Conservation (phyloP, 257 asterid genomes). For the Nicotiana tabacum region DNA sequence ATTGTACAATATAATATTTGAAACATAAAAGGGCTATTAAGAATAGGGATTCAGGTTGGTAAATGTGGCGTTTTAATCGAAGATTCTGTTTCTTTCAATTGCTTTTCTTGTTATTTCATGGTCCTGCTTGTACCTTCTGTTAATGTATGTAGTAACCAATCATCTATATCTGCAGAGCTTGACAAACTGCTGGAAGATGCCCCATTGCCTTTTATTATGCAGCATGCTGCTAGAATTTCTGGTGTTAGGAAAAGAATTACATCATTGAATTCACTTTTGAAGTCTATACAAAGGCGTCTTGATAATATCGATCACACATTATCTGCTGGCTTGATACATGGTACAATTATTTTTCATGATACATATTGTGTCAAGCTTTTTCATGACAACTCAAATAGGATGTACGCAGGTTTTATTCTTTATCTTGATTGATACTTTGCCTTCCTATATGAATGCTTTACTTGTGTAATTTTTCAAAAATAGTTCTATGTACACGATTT, state of each 20-base stretch:
- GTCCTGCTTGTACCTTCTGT: background rate
- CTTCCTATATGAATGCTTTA: background rate
- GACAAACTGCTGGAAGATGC: conserved; percentile 92
- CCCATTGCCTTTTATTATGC: conserved; percentile 92
- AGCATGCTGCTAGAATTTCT: conserved; percentile 86
- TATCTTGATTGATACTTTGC: background rate
- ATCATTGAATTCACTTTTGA: conserved; percentile 73
- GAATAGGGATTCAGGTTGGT: background rate
- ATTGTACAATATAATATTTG: background rate
- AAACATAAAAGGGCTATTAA: background rate
- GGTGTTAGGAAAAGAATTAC: conserved; percentile 79
- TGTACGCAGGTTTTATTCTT: background rate
- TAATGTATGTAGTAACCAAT: too few species aligned
- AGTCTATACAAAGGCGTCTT: conserved; percentile 76
- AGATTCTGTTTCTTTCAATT: background rate
- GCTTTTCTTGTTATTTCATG: background rate
- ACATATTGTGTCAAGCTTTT: background rate
- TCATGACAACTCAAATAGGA: background rate
- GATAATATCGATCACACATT: conserved; percentile 80
- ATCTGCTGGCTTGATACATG: conserved; percentile 55
- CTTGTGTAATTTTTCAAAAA: background rate
- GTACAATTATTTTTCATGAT: conserved; percentile 28
- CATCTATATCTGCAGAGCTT: conserved; percentile 50
- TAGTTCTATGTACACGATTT: background rate
- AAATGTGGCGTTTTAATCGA: background rate